Evolutionary conservation across 2,329 filamentous ascomycete genomes (phyloP), one percentile per base, ranked within the genome.

Genomic region (Ophiostoma ulmi): DNA sequence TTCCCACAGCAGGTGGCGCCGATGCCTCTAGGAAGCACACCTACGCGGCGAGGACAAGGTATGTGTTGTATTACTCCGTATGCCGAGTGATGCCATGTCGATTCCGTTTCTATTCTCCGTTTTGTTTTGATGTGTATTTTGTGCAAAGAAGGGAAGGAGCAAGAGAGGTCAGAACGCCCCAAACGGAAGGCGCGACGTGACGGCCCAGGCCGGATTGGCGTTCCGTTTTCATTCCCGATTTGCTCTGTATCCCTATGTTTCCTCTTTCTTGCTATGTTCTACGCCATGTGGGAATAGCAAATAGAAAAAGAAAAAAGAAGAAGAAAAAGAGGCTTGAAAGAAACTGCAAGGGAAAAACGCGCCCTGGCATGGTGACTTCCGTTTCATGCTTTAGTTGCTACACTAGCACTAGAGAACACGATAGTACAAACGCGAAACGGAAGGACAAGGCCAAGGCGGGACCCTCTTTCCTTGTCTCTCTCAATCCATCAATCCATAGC

Each of bases 21-120:
- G 39, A 39, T 39, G 35, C 63, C 63, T 38, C 8, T 39, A 10
- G 63, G 63, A 4, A 65, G 35, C 63, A 65, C 63, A 8, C 63
- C 63, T n/a, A 65, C 63, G 63, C 38, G 63, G 63, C 63, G 63
- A n/a, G 61, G 61, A 64, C 63, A 38, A 65, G 63, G 63, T 65
- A 41, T 20, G 63, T 65, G 26, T 13, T 39, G 13, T 31, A 39
- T 7, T 22, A 39, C 17, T 22, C 13, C 17, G 22, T 55, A 55
- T 48, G 52, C n/a, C n/a, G 52, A 20, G 48, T 55, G 48, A 8
- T 58, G 22, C 8, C 10, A 5, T 58, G 7, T 22, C 31, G 31
- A 31, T 31, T 31, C 1, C 8, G 26, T 26, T 31, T 63, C 35
- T 17, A 17, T 64, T 20, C 61, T 64, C 58, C 58, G 58, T 64